Conservation (phyloP, 1,284 basidiomycete genomes). For the Ganoderma lingzhi region DNA sequence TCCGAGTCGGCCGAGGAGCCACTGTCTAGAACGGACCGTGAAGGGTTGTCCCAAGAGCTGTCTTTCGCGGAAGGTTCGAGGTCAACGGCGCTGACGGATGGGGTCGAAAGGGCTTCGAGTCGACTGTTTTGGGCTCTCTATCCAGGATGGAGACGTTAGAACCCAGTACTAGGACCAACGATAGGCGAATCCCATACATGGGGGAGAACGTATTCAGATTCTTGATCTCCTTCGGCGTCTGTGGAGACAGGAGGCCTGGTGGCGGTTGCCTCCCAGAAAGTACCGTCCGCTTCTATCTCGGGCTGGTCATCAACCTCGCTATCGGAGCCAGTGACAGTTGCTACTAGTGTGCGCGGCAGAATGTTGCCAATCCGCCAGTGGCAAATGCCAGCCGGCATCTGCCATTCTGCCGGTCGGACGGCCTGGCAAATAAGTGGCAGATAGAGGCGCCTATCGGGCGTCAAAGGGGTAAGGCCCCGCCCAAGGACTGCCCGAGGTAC, state of each 20-base stretch:
- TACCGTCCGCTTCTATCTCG: background rate
- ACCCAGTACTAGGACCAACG: background rate
- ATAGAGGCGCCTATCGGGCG: too few species aligned
- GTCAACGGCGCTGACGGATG: background rate
- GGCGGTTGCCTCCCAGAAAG: background rate
- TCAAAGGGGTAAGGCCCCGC: too few species aligned
- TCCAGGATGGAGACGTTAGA: background rate
- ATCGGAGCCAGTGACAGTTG: background rate
- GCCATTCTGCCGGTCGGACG: too few species aligned
- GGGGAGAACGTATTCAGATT: background rate
- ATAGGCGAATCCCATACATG: background rate
- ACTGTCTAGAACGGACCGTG: background rate
- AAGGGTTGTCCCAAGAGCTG: background rate
- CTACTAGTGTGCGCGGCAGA: too few species aligned
- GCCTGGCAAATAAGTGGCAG: too few species aligned
- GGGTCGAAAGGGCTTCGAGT: background rate
- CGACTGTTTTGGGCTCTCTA: background rate
- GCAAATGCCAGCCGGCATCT: too few species aligned
- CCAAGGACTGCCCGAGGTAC: too few species aligned
- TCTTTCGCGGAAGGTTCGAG: background rate
- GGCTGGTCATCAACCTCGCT: background rate
- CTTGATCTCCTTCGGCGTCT: background rate
- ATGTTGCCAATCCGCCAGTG: too few species aligned
- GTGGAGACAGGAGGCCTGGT: background rate
- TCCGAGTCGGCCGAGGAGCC: background rate